Evolutionary conservation across 768 basidiomycete species (phyloP).

Genomic region (Tulasnella sp.): DNA sequence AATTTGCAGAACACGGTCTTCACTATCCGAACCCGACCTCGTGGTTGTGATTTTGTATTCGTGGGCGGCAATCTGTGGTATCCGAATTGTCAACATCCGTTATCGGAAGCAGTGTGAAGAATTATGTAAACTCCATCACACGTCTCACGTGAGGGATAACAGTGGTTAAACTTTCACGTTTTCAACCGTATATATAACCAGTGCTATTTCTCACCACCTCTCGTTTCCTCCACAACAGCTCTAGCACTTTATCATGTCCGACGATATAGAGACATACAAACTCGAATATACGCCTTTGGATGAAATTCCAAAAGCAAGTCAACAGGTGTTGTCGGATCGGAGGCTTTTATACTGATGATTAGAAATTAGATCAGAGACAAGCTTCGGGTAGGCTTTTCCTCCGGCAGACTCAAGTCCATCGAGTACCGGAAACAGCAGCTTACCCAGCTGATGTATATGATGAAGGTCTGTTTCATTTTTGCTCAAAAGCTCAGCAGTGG

Average conservation of each 20-base stretch:
- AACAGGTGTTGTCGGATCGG: not conserved
- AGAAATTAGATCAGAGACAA: slow-evolving; percentile 39
- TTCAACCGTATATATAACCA: no score
- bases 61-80: no score
- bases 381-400: slow-evolving; percentile 44
- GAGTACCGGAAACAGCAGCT: slow-evolving; percentile 63
- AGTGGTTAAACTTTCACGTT: no score
- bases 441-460: slow-evolving; percentile 40
- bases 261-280: not conserved
- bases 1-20: no score
- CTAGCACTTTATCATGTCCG: not conserved
- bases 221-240: no score
- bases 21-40: no score
- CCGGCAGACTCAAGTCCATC: slow-evolving; percentile 54
- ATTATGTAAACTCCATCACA: no score
- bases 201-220: no score
- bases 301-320: slow-evolving; percentile 38
- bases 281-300: slow-evolving; percentile 37
- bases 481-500: not conserved
- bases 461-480: slow-evolving; percentile 11
- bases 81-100: no score
- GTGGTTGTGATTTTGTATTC: no score
- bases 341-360: not conserved
- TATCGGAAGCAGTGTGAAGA: no score
- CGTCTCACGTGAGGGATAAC: no score